A percentile compares a stretch with the other conserved stretches of the same genome.
phyloP scores from a whole-genome alignment of 352 stramenopile species.

The Globisporangium megalacanthum region DNA sequence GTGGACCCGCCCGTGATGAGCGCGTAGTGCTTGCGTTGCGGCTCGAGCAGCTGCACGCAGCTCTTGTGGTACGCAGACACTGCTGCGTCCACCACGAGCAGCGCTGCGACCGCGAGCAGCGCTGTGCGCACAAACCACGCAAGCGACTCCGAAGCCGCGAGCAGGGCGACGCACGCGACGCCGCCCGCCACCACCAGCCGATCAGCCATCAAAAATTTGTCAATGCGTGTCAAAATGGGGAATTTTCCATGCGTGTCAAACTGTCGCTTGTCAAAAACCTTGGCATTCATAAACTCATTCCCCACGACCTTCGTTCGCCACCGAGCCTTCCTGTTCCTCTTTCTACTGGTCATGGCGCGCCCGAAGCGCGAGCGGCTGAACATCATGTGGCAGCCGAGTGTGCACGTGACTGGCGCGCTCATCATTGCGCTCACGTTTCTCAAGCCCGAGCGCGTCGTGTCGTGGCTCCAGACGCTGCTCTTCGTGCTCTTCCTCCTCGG shows the following conservation, averaged over 20 bases:
- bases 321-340: background rate
- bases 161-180: background rate
- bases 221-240: background rate
- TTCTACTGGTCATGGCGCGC: slow-evolving; percentile 2
- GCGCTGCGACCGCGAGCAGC: slow-evolving; percentile 43
- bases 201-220: background rate
- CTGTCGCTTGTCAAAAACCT: too few relatives aligned
- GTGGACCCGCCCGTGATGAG: slow-evolving; percentile 70
- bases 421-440: slow-evolving; percentile 44
- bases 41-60: slow-evolving; percentile 37
- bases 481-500: slow-evolving; percentile 49
- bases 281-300: too few relatives aligned
- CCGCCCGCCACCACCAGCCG: background rate
- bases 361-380: slow-evolving; percentile 22
- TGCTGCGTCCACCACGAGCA: slow-evolving; percentile 51
- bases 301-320: background rate
- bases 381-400: slow-evolving; percentile 31
- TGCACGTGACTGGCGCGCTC: slow-evolving; percentile 41
- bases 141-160: background rate
- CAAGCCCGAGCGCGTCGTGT: slow-evolving; percentile 28
- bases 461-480: slow-evolving; percentile 33
- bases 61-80: slow-evolving; percentile 63
- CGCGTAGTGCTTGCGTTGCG: slow-evolving; percentile 46
- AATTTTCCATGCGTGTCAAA: too few relatives aligned
- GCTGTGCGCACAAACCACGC: background rate